Base-by-base conservation (phyloP, 495 filamentous ascomycete species). In the Aspergillus nidulans region DNA sequence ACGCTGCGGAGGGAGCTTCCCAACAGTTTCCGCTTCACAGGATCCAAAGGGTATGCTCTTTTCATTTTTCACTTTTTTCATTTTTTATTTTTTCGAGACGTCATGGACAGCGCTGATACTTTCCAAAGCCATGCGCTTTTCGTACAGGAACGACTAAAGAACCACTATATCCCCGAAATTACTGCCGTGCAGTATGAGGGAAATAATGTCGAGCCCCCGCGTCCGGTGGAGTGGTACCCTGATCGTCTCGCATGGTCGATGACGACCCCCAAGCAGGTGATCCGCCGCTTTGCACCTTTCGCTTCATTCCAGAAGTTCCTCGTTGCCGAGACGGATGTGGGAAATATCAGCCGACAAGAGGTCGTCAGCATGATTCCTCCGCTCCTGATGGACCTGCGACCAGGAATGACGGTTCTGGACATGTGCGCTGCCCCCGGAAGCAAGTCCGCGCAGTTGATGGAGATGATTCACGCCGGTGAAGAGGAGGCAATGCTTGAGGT, bases 291-390 rank as follows among this genome's bases (percentile, higher is more conserved):
- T 68, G 81, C 87, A 6, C 95, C 95, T 2, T 98, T 98, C 67
- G 83, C 89, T 42, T 87, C 87, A 15, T 97, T 98, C 70, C 94
- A 98, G 70, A 95, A 94, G 67, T 98, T 95, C 77, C 76, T 98
- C n/a, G 94, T 98, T 20, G 92, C 91, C 23, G 94, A 98, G 76
- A 96, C 94, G 10, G 90, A 87, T 42, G 89, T 96, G 48, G 94
- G 94, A 64, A 98, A 97, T 65, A 97, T 98, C 66, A 95, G 86
- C 69, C 82, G 94, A 61, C 94, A 98, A 71, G 94, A 98, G 74
- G 84, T 92, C 19, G 94, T 98, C 56, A 95, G 89, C 77, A 98
- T 98, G 94, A 96, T 98, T 58, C 94, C 94, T 21, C 95, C 95
- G 20, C 83, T 97, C 47, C 75, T 97, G 54, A 89, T 97, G 81